These are phyloP conservation scores for Phytophthora cajani DNA, from an alignment of 352 stramenopile genomes.

Conservation along the genomic window DNA sequence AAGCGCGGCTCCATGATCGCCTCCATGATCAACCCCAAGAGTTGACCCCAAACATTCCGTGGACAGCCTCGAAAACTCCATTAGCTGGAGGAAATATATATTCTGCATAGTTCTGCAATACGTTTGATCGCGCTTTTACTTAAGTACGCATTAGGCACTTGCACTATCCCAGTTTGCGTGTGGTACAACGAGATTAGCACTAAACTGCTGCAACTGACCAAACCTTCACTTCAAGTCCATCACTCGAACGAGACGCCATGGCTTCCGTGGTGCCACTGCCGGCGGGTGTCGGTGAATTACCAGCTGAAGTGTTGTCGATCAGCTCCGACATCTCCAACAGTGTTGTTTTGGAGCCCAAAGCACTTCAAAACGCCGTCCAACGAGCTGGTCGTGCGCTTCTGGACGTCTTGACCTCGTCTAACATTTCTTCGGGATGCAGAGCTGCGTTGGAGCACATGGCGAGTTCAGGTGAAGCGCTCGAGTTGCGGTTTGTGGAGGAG, in stretches of 20 bases:
- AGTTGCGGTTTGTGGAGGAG: constrained; percentile 12
- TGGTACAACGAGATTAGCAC: too few relatives aligned
- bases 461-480: constrained; percentile 5
- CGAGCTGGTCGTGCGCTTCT: constrained; percentile 14
- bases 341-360: background rate
- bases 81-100: too few relatives aligned
- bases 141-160: too few relatives aligned
- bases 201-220: background rate
- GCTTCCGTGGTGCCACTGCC: constrained; percentile 14
- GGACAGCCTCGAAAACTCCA: too few relatives aligned
- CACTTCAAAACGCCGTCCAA: constrained; percentile 1
- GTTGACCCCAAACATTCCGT: too few relatives aligned
- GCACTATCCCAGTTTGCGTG: too few relatives aligned
- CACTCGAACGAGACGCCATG: constrained; percentile 1
- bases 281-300: background rate
- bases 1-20: constrained; percentile 19
- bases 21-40: constrained; percentile 9
- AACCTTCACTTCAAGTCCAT: background rate
- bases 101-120: too few relatives aligned
- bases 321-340: background rate
- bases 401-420: background rate
- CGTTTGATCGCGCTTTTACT: too few relatives aligned
- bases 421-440: constrained; percentile 10
- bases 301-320: background rate
- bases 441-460: constrained; percentile 13